Percentiles rank a stretch among this genome's conserved stretches.
These are phyloP conservation scores for Schwanniomyces pseudopolymorphus DNA, from an alignment of 805 yeast genomes.

Conservation along the genomic window DNA sequence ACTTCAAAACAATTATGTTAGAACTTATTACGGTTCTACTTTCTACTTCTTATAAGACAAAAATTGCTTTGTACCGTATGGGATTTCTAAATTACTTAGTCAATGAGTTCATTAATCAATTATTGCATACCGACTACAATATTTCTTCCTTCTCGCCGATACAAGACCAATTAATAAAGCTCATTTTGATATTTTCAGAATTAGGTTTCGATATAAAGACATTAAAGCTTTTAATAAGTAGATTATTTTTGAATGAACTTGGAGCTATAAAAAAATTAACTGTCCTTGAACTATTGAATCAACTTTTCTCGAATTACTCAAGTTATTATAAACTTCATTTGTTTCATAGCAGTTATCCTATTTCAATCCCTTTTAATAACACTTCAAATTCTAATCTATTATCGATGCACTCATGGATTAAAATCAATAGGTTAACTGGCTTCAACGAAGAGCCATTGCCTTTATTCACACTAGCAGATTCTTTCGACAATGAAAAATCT, in stretches of 20 bases:
- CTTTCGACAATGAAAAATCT: constrained; percentile 20
- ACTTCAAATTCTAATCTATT: constrained; percentile 21
- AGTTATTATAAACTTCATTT: constrained; percentile 28
- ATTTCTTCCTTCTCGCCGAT: constrained; percentile 7
- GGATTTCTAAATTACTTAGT: constrained; percentile 20
- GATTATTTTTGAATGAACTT: constrained; percentile 12
- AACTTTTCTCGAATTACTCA: constrained; percentile 19
- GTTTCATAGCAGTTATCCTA: constrained; percentile 18
- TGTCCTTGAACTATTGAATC: constrained; percentile 22
- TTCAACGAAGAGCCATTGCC: constrained; percentile 13
- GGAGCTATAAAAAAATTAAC: constrained; percentile 10
- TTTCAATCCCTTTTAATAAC: constrained; percentile 22
- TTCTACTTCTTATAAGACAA: constrained; percentile 22
- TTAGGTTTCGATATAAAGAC: constrained; percentile 31
- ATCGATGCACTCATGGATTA: constrained; percentile 43
- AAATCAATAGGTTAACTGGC: constrained; percentile 17
- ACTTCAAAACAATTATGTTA: constrained; percentile 27
- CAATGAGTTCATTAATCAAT: constrained; percentile 10
- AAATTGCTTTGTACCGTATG: constrained; percentile 19
- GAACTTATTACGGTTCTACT: constrained; percentile 24
- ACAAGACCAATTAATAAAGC: constrained; percentile 18
- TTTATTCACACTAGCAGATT: constrained; percentile 27
- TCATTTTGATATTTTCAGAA: constrained; percentile 28
- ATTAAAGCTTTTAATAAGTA: constrained; percentile 18
- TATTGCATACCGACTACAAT: constrained; percentile 9